Base-by-base conservation (phyloP, 2,329 filamentous ascomycete genomes). In the Neonectria neomacrospora region DNA sequence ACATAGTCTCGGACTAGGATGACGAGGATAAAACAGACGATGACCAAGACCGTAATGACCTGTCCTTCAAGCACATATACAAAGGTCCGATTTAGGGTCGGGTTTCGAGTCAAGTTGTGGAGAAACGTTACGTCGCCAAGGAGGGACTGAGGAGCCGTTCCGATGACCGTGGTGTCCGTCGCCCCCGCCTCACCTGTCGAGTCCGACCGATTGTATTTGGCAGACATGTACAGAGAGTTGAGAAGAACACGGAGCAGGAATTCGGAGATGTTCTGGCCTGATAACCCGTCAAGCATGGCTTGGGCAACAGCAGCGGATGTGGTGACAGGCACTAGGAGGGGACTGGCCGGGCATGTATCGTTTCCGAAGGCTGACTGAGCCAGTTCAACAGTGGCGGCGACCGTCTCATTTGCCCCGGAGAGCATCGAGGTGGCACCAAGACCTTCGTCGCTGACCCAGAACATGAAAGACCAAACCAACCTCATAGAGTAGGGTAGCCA, bases 1-100 rank as follows among this genome's bases (percentile, higher is more conserved):
- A 99, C 96, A 86, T 97, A 99, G 80, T 99, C 96, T 50, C 96
- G 85, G 50, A 99, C 97, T 4, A 99, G 81, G 70, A 99, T 99
- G 44, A 99, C 90, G n/a, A 99, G 82, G 63, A 99, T 97, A 78
- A 98, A 99, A 61, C 91, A 94, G 47, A 97, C 86, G 8, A 99
- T 95, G 54, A 98, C 93, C 11, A 96, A 81, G 6, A 97, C 81
- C 1, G 95, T 99, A 70, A 99, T 97, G 51, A 98, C 87, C 75
- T 97, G 94, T 4, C 96, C 96, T 80, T 99, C 96, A 3, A 97
- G 81, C 1, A 95, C 88, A 69, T 94, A 91, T 55, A 98, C 89
- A 16, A 97, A 80, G 54, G 91, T 85, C 51, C 90, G 88, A 76
- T 98, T 98, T 61, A 96, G 74, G 14, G 86, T 83, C 1, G 90